Evolutionary conservation across 2,329 filamentous ascomycete species (phyloP), one percentile per base, ranked within the genome.

Genomic region (Fonsecaea nubica): DNA sequence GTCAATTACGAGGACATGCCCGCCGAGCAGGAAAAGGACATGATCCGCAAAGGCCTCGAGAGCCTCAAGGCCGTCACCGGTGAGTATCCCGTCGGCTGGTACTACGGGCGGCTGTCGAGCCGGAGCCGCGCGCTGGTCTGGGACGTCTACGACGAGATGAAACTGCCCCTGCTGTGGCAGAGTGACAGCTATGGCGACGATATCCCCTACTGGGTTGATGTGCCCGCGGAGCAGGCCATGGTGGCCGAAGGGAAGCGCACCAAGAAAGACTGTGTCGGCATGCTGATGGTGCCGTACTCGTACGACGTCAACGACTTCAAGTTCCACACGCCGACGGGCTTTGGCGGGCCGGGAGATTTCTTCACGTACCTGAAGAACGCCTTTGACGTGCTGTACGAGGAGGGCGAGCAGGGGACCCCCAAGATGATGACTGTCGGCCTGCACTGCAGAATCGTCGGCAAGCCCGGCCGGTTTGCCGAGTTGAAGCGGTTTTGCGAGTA

Each of bases 401-500:
- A 85, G 66, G 83, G 83, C 0, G 73, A 78, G 62, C 77, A 77
- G 10, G 83, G 83, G 0, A 74, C 74, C 69, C 82, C 83, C 5
- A 85, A 84, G 76, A 86, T 86, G 84, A 86, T 86, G 84, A 86
- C 84, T 0, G 79, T 86, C 25, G 83, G 81, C 0, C 72, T 86
- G 32, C 84, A 86, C 71, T 85, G 82, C 67, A 79, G 83, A 5
- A 83, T 84, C 61, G 80, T 84, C 36, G 84, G 84, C 0, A 79
- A 83, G 38, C 84, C 84, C 0, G 84, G 82, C 3, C 76, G 85
- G 1, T 83, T 83, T 64, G 79, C 77, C 57, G 84, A 84, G 40
- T n/a, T 42, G 40, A 42, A 42, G 40, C 40, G 40, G 40, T 42
- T 42, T n/a, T 42, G 40, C 18, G 40, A 42, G 13, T 42, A 42